A percentile compares a stretch with the other conserved stretches of the same genome.
phyloP scores from a whole-genome alignment of 768 basidiomycete species.

The Leccinum longicurvipes region DNA sequence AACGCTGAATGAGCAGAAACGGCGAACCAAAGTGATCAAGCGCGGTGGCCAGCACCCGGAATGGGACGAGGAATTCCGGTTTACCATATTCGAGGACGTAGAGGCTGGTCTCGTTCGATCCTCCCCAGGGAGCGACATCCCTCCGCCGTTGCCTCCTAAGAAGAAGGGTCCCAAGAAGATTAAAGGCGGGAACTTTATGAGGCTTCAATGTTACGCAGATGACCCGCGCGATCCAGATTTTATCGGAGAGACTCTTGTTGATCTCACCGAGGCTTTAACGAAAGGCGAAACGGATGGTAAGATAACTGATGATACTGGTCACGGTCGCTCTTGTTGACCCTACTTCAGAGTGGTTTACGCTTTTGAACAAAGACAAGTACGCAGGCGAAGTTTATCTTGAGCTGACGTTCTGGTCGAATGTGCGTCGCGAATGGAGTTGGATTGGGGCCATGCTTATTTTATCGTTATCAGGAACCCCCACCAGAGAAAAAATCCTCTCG shows the following conservation, averaged over 20 bases:
- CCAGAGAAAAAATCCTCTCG: constrained; percentile 64
- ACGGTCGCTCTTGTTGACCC: constrained; percentile 13
- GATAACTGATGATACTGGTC: constrained; percentile 23
- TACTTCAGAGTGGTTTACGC: constrained; percentile 84
- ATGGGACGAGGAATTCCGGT: constrained; percentile 98
- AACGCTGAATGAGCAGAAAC: constrained; percentile 74
- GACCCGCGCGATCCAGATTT: constrained; percentile 93
- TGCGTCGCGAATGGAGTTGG: constrained; percentile 35
- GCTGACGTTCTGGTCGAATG: constrained; percentile 95
- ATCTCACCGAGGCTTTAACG: constrained; percentile 85
- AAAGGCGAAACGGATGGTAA: constrained; percentile 96
- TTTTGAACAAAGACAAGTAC: constrained; percentile 89
- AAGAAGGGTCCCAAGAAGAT: constrained; percentile 48
- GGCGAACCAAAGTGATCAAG: constrained; percentile 89
- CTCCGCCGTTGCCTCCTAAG: constrained; percentile 72
- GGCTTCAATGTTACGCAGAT: constrained; percentile 88
- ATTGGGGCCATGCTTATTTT: constrained; percentile 4
- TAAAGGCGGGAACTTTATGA: constrained; percentile 73
- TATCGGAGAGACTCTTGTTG: constrained; percentile 87
- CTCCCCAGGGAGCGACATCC: constrained; percentile 41
- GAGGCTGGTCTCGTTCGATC: constrained; percentile 49
- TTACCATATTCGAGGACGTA: constrained; percentile 78
- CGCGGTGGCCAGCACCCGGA: constrained; percentile 97
- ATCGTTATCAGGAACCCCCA: constrained; percentile 58
- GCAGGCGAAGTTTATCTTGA: constrained; percentile 95